phyloP scores from a whole-genome alignment of 1,139 yeast genomes.

The Debaryomycetaceae sp. region DNA sequence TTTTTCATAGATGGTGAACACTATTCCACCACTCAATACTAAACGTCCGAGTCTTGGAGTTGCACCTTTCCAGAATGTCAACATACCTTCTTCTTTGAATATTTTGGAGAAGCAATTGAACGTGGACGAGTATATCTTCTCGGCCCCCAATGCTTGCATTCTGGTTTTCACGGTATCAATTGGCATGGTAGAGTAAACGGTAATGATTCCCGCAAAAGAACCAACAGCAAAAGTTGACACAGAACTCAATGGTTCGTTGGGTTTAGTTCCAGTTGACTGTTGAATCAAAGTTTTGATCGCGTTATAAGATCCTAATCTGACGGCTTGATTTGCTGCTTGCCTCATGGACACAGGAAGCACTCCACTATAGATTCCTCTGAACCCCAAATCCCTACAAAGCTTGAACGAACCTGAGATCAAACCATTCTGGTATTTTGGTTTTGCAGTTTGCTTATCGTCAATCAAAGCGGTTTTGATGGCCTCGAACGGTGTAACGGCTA shows the following conservation, averaged over 20 bases:
- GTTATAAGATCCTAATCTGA: slow-evolving; percentile 88
- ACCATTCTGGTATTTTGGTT: slow-evolving; percentile 76
- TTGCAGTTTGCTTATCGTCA: slow-evolving; percentile 77
- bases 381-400: slow-evolving; percentile 72
- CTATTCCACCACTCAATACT: slow-evolving; percentile 92
- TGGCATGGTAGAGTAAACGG: slow-evolving; percentile 97
- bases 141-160: slow-evolving; percentile 92
- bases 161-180: slow-evolving; percentile 96
- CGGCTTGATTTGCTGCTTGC: slow-evolving; percentile 95
- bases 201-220: slow-evolving; percentile 86
- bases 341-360: slow-evolving; percentile 89
- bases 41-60: slow-evolving; percentile 93
- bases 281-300: slow-evolving; percentile 81
- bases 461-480: slow-evolving; percentile 94
- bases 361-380: slow-evolving; percentile 83
- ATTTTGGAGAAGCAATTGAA: slow-evolving; percentile 76
- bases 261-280: slow-evolving; percentile 60
- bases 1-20: slow-evolving; percentile 90
- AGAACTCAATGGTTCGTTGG: slow-evolving; percentile 73
- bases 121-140: slow-evolving; percentile 67
- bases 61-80: slow-evolving; percentile 97
- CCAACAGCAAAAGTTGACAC: slow-evolving; percentile 85
- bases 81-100: slow-evolving; percentile 83
- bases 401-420: slow-evolving; percentile 57
- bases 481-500: slow-evolving; percentile 96